These are phyloP conservation scores for Lolium perenne DNA, from an alignment of 176 grass and related monocot genomes.

Conservation along the genomic window DNA sequence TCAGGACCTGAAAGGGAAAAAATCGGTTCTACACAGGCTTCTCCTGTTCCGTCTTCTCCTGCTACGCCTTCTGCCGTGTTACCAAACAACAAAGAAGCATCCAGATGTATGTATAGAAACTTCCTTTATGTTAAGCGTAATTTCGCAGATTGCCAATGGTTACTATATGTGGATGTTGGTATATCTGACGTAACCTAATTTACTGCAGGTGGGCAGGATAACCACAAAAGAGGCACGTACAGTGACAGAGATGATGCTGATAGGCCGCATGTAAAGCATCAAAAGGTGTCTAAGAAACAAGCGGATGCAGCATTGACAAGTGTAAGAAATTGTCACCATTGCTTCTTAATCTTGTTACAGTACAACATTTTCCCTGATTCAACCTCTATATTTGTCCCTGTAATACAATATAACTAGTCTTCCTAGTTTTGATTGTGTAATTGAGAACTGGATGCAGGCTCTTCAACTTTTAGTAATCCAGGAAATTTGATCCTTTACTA, in stretches of 20 bases:
- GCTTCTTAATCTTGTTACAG: conserved; percentile 6
- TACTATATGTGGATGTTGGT: conserved; percentile 30
- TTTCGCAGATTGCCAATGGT: conserved; percentile 30
- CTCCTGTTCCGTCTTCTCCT: conserved; percentile 38
- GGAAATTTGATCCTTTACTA: conserved; percentile 11
- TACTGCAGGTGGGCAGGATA: conserved; percentile 43
- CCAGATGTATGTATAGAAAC: conserved; percentile 50
- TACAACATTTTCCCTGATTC: background rate
- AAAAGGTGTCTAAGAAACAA: conserved; percentile 39
- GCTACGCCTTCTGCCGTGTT: conserved; percentile 14
- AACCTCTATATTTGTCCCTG: conserved; percentile 11
- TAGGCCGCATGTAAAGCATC: conserved; percentile 44
- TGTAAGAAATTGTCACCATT: conserved; percentile 45
- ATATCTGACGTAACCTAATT: conserved; percentile 41
- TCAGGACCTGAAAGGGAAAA: conserved; percentile 42
- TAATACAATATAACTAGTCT: background rate
- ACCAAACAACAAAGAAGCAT: conserved; percentile 50
- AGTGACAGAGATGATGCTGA: conserved; percentile 47
- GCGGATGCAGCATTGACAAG: conserved; percentile 43
- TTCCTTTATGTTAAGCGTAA: conserved; percentile 15
- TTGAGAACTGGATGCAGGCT: background rate
- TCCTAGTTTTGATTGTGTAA: conserved; percentile 16
- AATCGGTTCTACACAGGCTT: conserved; percentile 40
- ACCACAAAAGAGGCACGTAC: conserved; percentile 41
- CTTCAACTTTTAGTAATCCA: conserved; percentile 17